Percentiles rank a stretch among this genome's conserved stretches.
Evolutionary conservation across 1,284 basidiomycete genomes (phyloP).

Genomic region (Phylloboletellus chloephorus): DNA sequence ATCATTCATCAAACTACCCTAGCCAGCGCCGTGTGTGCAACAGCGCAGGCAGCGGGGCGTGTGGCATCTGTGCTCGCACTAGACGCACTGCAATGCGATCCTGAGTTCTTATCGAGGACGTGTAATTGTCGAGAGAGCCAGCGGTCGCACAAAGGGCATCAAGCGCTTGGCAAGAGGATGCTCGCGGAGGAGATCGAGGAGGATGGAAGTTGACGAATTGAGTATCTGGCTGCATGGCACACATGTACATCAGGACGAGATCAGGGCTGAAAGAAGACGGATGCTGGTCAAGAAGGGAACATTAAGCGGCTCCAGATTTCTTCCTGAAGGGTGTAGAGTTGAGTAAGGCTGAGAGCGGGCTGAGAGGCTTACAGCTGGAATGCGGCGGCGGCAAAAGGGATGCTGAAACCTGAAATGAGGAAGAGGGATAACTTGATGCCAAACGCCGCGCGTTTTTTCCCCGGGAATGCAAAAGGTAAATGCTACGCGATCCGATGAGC

Average conservation of each 20-base stretch:
- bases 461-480: conserved; percentile 62
- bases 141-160: conserved; percentile 38
- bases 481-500: conserved; percentile 40
- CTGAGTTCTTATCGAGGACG: conserved; percentile 51
- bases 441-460: conserved; percentile 49
- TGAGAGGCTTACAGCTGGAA: conserved; percentile 60
- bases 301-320: conserved; percentile 31
- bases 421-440: conserved; percentile 53
- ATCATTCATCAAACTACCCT: conserved; percentile 60
- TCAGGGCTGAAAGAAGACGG: not conserved
- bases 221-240: conserved; percentile 1
- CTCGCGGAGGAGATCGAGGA: conserved; percentile 32
- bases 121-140: conserved; percentile 56
- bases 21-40: conserved; percentile 50
- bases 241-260: conserved; percentile 10
- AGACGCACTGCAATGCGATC: conserved; percentile 59
- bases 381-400: conserved; percentile 59
- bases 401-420: conserved; percentile 54
- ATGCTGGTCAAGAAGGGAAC: conserved; percentile 2
- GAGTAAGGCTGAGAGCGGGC: conserved; percentile 6
- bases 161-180: conserved; percentile 36
- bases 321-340: conserved; percentile 25
- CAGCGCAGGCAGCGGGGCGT: conserved; percentile 49
- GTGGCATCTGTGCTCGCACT: conserved; percentile 55
- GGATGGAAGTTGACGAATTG: conserved; percentile 14